Evolutionary conservation across 2,329 filamentous ascomycete species (phyloP).

Genomic region (Colletotrichum sp.): DNA sequence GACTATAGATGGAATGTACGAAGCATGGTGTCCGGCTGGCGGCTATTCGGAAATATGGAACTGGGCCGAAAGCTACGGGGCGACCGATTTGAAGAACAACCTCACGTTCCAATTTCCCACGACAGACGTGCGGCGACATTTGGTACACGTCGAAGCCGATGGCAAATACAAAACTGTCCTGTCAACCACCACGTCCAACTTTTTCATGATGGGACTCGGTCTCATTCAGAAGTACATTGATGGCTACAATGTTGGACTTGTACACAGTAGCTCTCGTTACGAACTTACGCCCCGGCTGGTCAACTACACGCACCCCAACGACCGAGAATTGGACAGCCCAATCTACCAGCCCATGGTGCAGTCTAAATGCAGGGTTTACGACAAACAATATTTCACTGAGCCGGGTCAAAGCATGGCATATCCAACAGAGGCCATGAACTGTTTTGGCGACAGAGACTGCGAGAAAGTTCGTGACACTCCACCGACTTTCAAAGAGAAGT

Average conservation of each 20-base stretch:
- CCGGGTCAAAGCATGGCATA: neutral
- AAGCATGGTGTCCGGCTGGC: neutral
- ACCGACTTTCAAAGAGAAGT: neutral
- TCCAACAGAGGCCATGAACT: neutral
- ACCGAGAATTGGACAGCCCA: neutral
- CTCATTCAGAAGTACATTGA: neutral
- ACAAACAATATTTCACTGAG: neutral
- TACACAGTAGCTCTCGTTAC: neutral
- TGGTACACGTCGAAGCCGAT: neutral
- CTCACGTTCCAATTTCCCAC: neutral
- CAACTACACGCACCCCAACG: neutral
- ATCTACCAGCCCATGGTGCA: neutral
- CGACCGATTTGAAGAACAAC: neutral
- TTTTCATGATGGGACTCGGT: neutral
- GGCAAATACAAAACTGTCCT: neutral
- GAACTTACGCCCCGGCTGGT: neutral
- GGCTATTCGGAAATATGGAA: neutral
- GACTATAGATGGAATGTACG: neutral
- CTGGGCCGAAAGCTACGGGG: neutral
- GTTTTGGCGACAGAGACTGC: neutral
- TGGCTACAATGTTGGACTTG: neutral
- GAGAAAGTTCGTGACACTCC: neutral
- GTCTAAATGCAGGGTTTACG: neutral
- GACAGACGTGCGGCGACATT: neutral
- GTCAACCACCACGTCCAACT: neutral